phyloP scores from a whole-genome alignment of 441 rosid genomes.

The Populus hybrid region DNA sequence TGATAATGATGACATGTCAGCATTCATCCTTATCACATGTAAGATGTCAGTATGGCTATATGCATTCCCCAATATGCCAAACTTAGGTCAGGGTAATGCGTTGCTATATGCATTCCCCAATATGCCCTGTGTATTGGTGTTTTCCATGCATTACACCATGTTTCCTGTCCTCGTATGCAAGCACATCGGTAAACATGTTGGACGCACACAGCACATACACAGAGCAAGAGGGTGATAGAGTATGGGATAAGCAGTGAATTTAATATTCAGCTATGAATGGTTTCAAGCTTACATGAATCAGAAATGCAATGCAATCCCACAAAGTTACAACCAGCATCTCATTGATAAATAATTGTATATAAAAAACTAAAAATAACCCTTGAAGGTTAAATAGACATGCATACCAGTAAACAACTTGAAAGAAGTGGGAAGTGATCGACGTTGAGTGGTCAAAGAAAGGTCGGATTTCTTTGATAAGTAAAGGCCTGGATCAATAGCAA shows the following conservation, averaged over 20 bases:
- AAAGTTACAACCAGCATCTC: not conserved
- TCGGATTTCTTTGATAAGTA: constrained; percentile 90
- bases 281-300: not conserved
- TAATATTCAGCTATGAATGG: not conserved
- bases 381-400: constrained; percentile 7
- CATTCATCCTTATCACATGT: not conserved
- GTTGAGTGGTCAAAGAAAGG: constrained; percentile 77
- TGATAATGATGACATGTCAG: not conserved
- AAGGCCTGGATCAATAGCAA: constrained; percentile 88
- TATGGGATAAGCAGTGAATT: not conserved
- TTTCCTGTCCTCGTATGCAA: not conserved
- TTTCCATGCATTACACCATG: not conserved
- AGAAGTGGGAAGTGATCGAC: constrained; percentile 79
- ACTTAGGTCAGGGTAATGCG: not conserved
- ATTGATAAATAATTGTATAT: too few species aligned
- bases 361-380: not conserved
- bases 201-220: not conserved
- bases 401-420: constrained; percentile 88
- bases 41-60: not conserved
- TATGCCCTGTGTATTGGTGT: not conserved
- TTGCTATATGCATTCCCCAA: not conserved
- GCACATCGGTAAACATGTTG: not conserved
- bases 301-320: not conserved
- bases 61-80: not conserved
- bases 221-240: not conserved